Conservation (phyloP, 768 basidiomycete genomes). For the Chlorophyllum brunneum region DNA sequence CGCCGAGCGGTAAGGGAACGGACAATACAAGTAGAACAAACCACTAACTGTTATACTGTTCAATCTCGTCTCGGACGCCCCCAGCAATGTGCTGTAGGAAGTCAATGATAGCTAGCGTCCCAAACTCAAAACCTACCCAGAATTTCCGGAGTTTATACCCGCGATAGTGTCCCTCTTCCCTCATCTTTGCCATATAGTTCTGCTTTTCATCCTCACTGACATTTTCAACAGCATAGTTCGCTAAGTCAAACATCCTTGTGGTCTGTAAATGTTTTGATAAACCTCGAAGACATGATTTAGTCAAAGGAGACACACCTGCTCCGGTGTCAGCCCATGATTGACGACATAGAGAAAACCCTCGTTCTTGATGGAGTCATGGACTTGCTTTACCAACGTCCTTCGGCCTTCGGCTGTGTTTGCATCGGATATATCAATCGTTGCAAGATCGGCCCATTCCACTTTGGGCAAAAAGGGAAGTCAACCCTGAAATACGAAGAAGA, state of each 20-base stretch:
- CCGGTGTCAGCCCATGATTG: not conserved
- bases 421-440: not conserved
- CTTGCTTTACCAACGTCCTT: not conserved
- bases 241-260: not conserved
- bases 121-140: slow-evolving; percentile 27
- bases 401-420: not conserved
- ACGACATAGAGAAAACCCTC: slow-evolving; percentile 4
- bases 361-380: not conserved
- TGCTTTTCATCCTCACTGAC: not conserved
- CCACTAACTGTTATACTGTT: slow-evolving; percentile 36
- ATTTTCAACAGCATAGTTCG: not conserved
- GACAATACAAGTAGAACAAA: not conserved
- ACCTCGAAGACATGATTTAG: not conserved
- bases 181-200: not conserved
- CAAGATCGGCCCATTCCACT: not conserved
- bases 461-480: no score
- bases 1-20: not conserved
- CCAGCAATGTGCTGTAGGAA: slow-evolving; percentile 31
- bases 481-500: no score
- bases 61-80: slow-evolving; percentile 37
- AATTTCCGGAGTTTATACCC: slow-evolving; percentile 45
- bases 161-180: slow-evolving; percentile 23
- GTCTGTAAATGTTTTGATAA: not conserved
- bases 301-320: not conserved
- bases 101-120: not conserved